Evolutionary conservation across 805 yeast species (phyloP).

Genomic region (Barnettozyma sp.): DNA sequence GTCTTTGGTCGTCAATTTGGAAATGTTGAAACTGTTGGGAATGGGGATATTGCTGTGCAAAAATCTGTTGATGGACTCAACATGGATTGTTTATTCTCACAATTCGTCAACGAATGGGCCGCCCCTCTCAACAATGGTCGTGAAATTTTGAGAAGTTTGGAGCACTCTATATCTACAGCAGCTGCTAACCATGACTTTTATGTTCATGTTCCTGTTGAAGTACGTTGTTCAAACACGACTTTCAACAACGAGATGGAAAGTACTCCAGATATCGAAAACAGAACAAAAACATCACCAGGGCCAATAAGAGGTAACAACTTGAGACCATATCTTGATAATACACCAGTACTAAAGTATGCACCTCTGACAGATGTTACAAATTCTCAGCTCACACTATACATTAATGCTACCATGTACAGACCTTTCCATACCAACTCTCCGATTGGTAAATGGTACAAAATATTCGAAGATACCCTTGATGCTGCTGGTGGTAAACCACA

Average conservation of each 20-base stretch:
- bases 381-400: conserved; percentile 73
- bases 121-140: conserved; percentile 78
- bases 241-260: conserved; percentile 23
- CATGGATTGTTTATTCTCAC: conserved; percentile 93
- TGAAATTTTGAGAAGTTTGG: conserved; percentile 58
- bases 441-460: conserved; percentile 70
- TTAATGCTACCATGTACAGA: conserved; percentile 93
- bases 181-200: conserved; percentile 54
- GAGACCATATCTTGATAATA: conserved; percentile 74
- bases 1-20: conserved; percentile 85
- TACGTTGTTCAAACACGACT: conserved; percentile 86
- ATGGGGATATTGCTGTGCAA: conserved; percentile 63
- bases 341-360: conserved; percentile 60
- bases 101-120: conserved; percentile 97
- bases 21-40: conserved; percentile 52
- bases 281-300: conserved; percentile 56
- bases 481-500: conserved; percentile 91
- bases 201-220: conserved; percentile 94
- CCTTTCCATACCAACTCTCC: conserved; percentile 79
- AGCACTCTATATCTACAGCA: conserved; percentile 55
- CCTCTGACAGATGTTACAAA: conserved; percentile 44
- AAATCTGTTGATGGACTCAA: conserved; percentile 81
- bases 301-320: conserved; percentile 79
- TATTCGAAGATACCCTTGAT: conserved; percentile 73
- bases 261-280: conserved; percentile 41